Base-by-base conservation (phyloP, 2,329 filamentous ascomycete species). In the Beauveria varroae region DNA sequence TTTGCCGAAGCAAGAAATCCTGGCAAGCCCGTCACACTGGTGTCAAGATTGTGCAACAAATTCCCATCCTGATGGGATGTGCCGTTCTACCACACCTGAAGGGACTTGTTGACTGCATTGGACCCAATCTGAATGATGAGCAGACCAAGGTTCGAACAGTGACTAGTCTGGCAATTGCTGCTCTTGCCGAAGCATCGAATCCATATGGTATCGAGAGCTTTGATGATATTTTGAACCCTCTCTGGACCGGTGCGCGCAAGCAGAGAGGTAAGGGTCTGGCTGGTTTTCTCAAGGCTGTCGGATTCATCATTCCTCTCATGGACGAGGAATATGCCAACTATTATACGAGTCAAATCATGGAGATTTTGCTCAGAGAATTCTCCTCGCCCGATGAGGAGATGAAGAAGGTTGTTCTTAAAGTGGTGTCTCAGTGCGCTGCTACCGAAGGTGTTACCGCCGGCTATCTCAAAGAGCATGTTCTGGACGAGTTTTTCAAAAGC, bases 311-410 rank as follows among this genome's bases (percentile, higher is more conserved):
- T 65, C 95, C 95, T 5, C 84, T 99, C 57, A 99, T 99, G 95
- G 95, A 99, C 77, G 95, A 99, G 75, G 95, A 99, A 72, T 98
- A 97, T 73, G 93, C 95, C 75, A 98, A 97, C 73, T 99, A 99
- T 78, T 99, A 99, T 71, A 98, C 95, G 9, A 91, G 87, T 67
- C 93, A 99, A 74, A 97, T 99, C 69, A 98, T 99, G 93, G 95
- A 98, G 74, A 98, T 98, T 69, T 79, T 99, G 16, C 85, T 98
- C 34, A 87, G 95, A 69, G 95, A 99, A 72, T 99, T 99, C 70
- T 90, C 92, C 7, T 97, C 93, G 0, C 95, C 95, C 0, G 95
- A 99, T 67, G 95, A 99, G 75, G 95, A 99, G 75, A 99, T 99
- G 95, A 99, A 98, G 78, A 99, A 99, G 79, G 95, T 99, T 1